Percentiles rank a stretch among this genome's conserved stretches.
Evolutionary conservation across 2,329 filamentous ascomycete genomes (phyloP).

Genomic region (Penicillium sclerotigenum): DNA sequence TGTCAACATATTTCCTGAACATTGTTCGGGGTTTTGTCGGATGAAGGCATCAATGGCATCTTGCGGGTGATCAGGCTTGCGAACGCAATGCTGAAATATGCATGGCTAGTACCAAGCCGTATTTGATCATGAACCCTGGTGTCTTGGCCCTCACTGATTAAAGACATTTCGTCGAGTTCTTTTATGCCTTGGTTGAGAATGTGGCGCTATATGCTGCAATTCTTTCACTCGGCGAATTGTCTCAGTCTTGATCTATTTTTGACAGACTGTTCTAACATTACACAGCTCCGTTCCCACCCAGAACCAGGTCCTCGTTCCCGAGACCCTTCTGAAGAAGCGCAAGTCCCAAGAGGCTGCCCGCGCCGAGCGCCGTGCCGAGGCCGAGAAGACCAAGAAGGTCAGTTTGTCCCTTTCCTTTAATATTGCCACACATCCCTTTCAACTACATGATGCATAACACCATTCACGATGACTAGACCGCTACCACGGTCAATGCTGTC

Average conservation of each 20-base stretch:
- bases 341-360: constrained; percentile 99
- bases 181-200: constrained; percentile 71
- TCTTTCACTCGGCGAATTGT: constrained; percentile 77
- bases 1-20: constrained; percentile 55
- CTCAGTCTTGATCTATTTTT: constrained; percentile 58
- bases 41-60: constrained; percentile 56
- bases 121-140: constrained; percentile 3
- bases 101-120: constrained; percentile 25
- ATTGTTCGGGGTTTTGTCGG: constrained; percentile 68
- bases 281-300: constrained; percentile 84
- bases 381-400: constrained; percentile 88
- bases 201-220: constrained; percentile 84
- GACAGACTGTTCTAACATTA: constrained; percentile 74
- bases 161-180: constrained; percentile 78
- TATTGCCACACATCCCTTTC: constrained; percentile 17
- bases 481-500: constrained; percentile 82
- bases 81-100: constrained; percentile 32
- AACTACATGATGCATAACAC: constrained; percentile 76
- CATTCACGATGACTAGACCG: constrained; percentile 80
- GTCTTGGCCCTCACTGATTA: constrained; percentile 66
- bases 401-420: constrained; percentile 35
- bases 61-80: constrained; percentile 27
- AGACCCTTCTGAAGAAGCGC: constrained; percentile 99
- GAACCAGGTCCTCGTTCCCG: constrained; percentile 94
- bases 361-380: constrained; percentile 76